These are phyloP conservation scores for Cryphonectria naterciae DNA, from an alignment of 2,329 filamentous ascomycete species.

Conservation along the genomic window DNA sequence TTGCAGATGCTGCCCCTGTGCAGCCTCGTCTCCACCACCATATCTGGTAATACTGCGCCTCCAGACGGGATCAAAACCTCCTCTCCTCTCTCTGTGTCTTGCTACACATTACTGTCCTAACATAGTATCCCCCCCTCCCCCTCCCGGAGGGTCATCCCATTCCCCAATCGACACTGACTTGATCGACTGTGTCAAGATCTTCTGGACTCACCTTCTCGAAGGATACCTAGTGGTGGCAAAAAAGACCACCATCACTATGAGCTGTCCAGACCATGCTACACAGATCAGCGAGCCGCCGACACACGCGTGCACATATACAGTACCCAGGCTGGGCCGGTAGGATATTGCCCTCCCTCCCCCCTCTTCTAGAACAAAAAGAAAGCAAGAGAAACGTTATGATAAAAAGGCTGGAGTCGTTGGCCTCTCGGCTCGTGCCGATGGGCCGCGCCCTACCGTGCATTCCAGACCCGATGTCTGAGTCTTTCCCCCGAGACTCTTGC, in stretches of 20 bases:
- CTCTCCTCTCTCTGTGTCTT: not conserved
- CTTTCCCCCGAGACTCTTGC: not conserved
- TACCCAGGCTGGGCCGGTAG: not conserved
- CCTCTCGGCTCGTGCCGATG: conserved; percentile 24
- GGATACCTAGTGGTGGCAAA: not conserved
- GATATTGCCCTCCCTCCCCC: not conserved
- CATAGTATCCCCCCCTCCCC: too few relatives aligned
- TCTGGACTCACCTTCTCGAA: not conserved
- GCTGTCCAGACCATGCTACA: not conserved
- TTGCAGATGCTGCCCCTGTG: not conserved
- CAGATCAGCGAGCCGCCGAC: not conserved
- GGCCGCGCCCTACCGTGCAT: conserved; percentile 5
- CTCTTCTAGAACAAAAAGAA: not conserved
- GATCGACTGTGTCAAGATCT: not conserved
- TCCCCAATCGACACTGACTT: not conserved
- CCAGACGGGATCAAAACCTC: not conserved
- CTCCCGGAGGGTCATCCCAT: too few relatives aligned
- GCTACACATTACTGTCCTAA: not conserved
- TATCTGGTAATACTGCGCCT: not conserved
- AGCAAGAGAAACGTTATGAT: too few relatives aligned
- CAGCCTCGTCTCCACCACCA: conserved; percentile 4
- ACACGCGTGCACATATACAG: not conserved
- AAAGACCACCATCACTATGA: not conserved
- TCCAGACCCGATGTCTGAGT: not conserved
- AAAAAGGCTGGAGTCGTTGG: conserved; percentile 5